These are phyloP conservation scores for Boletellus dicymbophilus DNA, from an alignment of 1,284 basidiomycete genomes.

Conservation along the genomic window DNA sequence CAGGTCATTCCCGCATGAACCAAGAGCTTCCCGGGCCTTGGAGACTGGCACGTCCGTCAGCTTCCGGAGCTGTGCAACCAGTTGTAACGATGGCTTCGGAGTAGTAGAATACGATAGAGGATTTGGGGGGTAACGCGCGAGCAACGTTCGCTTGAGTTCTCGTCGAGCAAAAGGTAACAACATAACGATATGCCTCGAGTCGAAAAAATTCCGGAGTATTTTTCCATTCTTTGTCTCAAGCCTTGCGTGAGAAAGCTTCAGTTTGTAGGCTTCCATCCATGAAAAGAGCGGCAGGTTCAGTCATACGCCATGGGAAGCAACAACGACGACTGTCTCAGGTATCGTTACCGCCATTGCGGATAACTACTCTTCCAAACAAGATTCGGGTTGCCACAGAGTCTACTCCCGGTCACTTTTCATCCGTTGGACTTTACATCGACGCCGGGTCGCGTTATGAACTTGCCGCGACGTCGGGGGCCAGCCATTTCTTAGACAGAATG, in stretches of 20 bases:
- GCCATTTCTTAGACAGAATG: constrained; percentile 93
- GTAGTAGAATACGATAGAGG: constrained; percentile 38
- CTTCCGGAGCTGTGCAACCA: constrained; percentile 87
- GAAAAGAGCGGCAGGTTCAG: constrained; percentile 26
- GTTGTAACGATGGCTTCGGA: constrained; percentile 60
- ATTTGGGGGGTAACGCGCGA: constrained; percentile 1
- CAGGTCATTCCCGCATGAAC: constrained; percentile 75
- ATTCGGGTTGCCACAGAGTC: constrained; percentile 91
- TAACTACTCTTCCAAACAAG: constrained; percentile 91
- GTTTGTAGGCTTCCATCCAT: constrained; percentile 22
- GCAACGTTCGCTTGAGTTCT: constrained; percentile 17
- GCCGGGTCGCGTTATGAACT: constrained; percentile 94
- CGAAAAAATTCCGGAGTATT: no score
- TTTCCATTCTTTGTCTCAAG: no score
- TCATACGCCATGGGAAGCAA: constrained; percentile 27
- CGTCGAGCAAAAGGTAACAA: constrained; percentile 9
- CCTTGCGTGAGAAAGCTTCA: background rate
- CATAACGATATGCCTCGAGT: no score
- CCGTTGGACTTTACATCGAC: constrained; percentile 92
- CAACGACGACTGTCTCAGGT: constrained; percentile 25
- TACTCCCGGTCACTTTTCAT: constrained; percentile 93
- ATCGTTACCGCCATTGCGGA: constrained; percentile 41
- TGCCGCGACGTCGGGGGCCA: constrained; percentile 74
- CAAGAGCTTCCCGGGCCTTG: constrained; percentile 89
- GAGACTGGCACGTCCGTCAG: constrained; percentile 79